Percentiles rank a stretch among this genome's conserved stretches.
Conservation (phyloP, 2,329 filamentous ascomycete species). For the Botrytis aclada region DNA sequence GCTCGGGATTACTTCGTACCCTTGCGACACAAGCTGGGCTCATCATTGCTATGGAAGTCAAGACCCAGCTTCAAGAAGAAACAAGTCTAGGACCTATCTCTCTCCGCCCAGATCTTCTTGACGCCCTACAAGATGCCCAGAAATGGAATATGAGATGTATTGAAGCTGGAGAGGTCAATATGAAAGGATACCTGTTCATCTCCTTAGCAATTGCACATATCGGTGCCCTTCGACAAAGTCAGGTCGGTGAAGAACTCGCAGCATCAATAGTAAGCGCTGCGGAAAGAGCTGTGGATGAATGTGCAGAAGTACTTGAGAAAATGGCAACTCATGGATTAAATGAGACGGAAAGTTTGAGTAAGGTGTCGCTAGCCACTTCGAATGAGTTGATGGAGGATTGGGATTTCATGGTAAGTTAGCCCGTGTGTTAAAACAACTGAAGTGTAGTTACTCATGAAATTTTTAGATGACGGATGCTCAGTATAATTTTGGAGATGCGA, state of each 20-base stretch:
- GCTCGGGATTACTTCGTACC: conserved; percentile 3
- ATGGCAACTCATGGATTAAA: conserved; percentile 25
- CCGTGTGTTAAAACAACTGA: neutral
- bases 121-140: conserved; percentile 43
- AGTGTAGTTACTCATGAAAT: conserved; percentile 13
- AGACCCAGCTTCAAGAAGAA: conserved; percentile 43
- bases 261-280: conserved; percentile 40
- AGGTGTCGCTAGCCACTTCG: conserved; percentile 32
- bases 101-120: conserved; percentile 44
- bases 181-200: conserved; percentile 42
- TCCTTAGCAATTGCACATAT: conserved; percentile 44
- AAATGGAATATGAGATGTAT: conserved; percentile 40
- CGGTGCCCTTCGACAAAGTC: conserved; percentile 41
- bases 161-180: conserved; percentile 45
- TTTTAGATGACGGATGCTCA: conserved; percentile 36
- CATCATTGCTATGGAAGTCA: conserved; percentile 43
- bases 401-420: conserved; percentile 43
- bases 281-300: conserved; percentile 39
- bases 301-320: conserved; percentile 39
- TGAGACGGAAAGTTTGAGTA: conserved; percentile 22
- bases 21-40: conserved; percentile 40
- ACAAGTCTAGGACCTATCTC: conserved; percentile 39
- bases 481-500: conserved; percentile 31
- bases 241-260: conserved; percentile 39
- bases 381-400: conserved; percentile 41